A percentile compares a stretch with the other conserved stretches of the same genome.
Evolutionary conservation across 1,139 yeast species (phyloP).

Genomic region (Pichia sp.): DNA sequence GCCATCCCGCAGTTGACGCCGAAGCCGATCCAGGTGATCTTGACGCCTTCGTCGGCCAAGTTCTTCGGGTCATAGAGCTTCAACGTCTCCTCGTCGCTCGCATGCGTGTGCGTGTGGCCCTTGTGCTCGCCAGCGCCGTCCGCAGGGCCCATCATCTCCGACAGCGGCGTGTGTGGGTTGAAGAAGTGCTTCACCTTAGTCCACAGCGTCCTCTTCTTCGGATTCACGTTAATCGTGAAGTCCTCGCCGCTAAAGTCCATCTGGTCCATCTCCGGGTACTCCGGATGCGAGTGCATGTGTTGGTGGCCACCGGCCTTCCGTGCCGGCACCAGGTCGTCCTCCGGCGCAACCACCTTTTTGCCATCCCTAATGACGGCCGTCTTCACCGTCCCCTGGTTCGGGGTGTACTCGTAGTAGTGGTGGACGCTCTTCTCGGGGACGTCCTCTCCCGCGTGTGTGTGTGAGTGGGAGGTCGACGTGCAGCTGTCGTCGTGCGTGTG

Average conservation of each 20-base stretch:
- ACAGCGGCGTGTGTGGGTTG: constrained; percentile 32
- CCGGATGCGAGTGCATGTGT: constrained; percentile 24
- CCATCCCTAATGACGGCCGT: constrained; percentile 11
- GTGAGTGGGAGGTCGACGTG: constrained; percentile 2
- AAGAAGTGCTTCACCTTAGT: constrained; percentile 30
- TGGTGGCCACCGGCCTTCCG: constrained; percentile 8
- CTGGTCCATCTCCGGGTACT: constrained; percentile 26
- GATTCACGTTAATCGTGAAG: constrained; percentile 24
- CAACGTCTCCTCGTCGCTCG: constrained; percentile 26
- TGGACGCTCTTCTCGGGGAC: constrained; percentile 12
- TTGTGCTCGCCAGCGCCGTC: constrained; percentile 29
- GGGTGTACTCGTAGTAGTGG: constrained; percentile 16
- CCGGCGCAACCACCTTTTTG: constrained; percentile 10
- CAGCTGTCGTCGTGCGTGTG: constrained; percentile 8
- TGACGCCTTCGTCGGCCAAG: constrained; percentile 73
- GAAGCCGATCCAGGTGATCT: constrained; percentile 90
- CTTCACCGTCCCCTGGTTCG: constrained; percentile 12
- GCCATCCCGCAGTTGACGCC: constrained; percentile 83
- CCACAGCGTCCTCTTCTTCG: constrained; percentile 23
- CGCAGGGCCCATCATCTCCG: constrained; percentile 23
- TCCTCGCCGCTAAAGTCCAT: constrained; percentile 28
- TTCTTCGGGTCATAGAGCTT: constrained; percentile 36
- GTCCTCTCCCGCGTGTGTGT: constrained; percentile 2
- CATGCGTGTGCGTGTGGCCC: constrained; percentile 35
- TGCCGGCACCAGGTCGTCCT: constrained; percentile 10